Evolutionary conservation across 2,329 filamentous ascomycete species (phyloP).

Genomic region (Chaetomium sp.): DNA sequence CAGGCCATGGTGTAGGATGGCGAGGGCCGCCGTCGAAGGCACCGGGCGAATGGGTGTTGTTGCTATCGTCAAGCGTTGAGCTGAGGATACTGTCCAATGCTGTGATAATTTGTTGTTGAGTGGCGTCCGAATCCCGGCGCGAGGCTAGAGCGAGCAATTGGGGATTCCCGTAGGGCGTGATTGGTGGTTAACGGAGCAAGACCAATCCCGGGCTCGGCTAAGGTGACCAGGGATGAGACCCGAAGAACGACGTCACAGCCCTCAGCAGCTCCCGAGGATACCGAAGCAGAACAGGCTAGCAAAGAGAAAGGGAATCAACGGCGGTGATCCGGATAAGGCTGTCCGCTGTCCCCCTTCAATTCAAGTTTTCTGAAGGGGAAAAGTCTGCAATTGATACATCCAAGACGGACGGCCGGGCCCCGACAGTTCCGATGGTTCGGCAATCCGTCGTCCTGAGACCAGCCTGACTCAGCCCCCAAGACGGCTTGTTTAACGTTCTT

Average conservation of each 20-base stretch:
- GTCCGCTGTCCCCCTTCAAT: constrained; percentile 3
- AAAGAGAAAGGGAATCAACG: neutral
- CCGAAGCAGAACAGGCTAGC: neutral
- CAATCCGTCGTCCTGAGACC: neutral
- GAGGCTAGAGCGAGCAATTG: neutral
- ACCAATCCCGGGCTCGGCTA: neutral
- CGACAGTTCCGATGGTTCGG: constrained; percentile 1
- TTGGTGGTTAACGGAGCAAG: constrained; percentile 8
- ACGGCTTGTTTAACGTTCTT: neutral
- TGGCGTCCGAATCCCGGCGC: neutral
- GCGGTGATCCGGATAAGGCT: neutral
- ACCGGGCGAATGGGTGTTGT: neutral
- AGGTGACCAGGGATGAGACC: neutral
- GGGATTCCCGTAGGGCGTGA: neutral
- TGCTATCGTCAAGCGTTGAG: no score
- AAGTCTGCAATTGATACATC: constrained; percentile 14
- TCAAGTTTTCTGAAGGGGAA: constrained; percentile 1
- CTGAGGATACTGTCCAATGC: neutral
- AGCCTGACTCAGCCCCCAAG: neutral
- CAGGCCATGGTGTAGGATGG: constrained; percentile 55
- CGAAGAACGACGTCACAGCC: constrained; percentile 5
- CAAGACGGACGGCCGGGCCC: neutral
- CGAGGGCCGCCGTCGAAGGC: neutral
- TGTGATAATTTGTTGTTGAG: neutral
- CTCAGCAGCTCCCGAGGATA: neutral